These are phyloP conservation scores for Apiospora phragmitis DNA, from an alignment of 2,329 filamentous ascomycete genomes.

Conservation along the genomic window DNA sequence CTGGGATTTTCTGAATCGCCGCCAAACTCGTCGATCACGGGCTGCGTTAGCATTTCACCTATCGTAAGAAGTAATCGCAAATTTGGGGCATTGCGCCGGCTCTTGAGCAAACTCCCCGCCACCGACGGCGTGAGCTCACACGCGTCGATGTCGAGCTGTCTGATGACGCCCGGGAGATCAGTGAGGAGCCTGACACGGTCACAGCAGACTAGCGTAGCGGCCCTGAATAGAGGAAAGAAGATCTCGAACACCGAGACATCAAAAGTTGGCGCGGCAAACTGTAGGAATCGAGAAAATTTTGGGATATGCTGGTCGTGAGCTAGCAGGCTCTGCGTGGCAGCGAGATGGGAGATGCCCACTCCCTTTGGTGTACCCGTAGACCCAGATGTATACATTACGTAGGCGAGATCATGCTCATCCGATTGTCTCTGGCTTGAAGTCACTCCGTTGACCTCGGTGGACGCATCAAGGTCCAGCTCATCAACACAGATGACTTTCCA, in stretches of 20 bases:
- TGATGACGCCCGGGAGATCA: constrained; percentile 70
- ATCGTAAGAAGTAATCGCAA: constrained; percentile 79
- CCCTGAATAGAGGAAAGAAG: constrained; percentile 81
- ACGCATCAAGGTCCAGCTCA: background rate
- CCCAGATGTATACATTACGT: constrained; percentile 92
- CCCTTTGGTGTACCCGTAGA: constrained; percentile 90
- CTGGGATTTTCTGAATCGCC: constrained; percentile 51
- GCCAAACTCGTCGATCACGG: constrained; percentile 79
- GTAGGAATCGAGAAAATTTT: constrained; percentile 74
- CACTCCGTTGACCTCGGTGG: background rate
- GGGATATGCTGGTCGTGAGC: constrained; percentile 81
- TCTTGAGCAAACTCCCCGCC: constrained; percentile 72
- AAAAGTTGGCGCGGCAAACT: constrained; percentile 91
- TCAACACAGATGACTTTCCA: constrained; percentile 10
- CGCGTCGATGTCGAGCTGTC: constrained; percentile 69
- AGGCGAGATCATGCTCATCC: constrained; percentile 59
- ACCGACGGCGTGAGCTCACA: constrained; percentile 90
- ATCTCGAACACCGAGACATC: constrained; percentile 95
- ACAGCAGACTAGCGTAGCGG: constrained; percentile 71
- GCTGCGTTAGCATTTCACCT: constrained; percentile 84
- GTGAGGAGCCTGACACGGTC: constrained; percentile 70
- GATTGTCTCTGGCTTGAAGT: background rate
- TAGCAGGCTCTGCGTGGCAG: constrained; percentile 78
- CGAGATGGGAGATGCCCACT: constrained; percentile 76
- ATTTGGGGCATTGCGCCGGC: constrained; percentile 64